These are phyloP conservation scores for Hypomyces perniciosus DNA, from an alignment of 2,329 filamentous ascomycete species.

Conservation along the genomic window DNA sequence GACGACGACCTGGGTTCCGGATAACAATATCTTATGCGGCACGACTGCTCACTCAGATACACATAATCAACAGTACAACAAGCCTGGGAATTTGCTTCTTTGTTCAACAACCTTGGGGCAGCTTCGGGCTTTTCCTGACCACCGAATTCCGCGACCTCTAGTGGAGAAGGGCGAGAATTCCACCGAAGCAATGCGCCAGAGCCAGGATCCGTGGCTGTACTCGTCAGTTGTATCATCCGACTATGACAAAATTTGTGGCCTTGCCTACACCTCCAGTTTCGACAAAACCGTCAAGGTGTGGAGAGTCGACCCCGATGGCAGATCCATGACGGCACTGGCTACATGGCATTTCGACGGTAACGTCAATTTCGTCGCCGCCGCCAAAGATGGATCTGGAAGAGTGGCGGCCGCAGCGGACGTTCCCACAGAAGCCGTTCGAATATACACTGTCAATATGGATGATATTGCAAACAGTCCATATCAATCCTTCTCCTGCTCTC, in stretches of 20 bases:
- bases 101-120: slow-evolving; percentile 41
- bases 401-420: slow-evolving; percentile 57
- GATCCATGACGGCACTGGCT: slow-evolving; percentile 34
- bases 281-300: slow-evolving; percentile 57
- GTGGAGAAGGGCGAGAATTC: slow-evolving; percentile 51
- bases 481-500: slow-evolving; percentile 36
- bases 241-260: slow-evolving; percentile 39
- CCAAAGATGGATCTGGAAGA: slow-evolving; percentile 39
- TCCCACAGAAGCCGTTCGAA: slow-evolving; percentile 45
- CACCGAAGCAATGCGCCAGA: slow-evolving; percentile 49
- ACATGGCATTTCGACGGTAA: slow-evolving; percentile 53
- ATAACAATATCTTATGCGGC: slow-evolving; percentile 52
- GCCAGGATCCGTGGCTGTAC: slow-evolving; percentile 58
- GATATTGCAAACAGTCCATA: slow-evolving; percentile 34
- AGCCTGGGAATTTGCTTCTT: slow-evolving; percentile 54
- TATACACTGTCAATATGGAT: slow-evolving; percentile 43
- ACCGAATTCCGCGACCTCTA: slow-evolving; percentile 49
- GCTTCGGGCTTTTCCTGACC: slow-evolving; percentile 48
- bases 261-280: slow-evolving; percentile 56
- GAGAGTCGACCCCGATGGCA: slow-evolving; percentile 35
- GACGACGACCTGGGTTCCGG: slow-evolving; percentile 51
- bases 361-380: slow-evolving; percentile 57
- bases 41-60: slow-evolving; percentile 57
- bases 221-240: slow-evolving; percentile 58
- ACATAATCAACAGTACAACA: slow-evolving; percentile 62